phyloP scores from a whole-genome alignment of 306 rosid genomes.

The Myrica gale region DNA sequence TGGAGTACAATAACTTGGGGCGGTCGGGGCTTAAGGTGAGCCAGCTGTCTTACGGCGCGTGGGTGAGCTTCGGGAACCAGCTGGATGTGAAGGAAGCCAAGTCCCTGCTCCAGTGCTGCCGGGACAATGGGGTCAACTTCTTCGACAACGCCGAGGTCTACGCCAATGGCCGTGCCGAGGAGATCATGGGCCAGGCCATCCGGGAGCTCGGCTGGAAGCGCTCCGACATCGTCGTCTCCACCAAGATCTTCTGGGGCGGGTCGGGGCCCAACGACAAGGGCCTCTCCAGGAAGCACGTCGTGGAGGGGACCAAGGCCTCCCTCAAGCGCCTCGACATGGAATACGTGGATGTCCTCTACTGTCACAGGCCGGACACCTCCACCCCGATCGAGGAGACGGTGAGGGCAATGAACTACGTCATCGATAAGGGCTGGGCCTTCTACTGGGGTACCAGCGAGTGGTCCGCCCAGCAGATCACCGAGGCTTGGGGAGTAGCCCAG shows the following conservation, averaged over 20 bases:
- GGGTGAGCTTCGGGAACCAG: conserved; percentile 98
- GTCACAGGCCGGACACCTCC: conserved; percentile 74
- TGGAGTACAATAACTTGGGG: conserved; percentile 93
- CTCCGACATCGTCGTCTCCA: conserved; percentile 86
- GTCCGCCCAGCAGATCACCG: conserved; percentile 97
- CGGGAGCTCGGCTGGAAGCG: conserved; percentile 92
- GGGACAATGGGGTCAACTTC: conserved; percentile 93
- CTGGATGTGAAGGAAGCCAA: conserved; percentile 96
- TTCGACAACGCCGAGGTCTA: conserved; percentile 99
- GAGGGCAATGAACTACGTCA: conserved; percentile 79
- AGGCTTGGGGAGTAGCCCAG: conserved; percentile 83
- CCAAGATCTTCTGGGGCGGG: conserved; percentile 99
- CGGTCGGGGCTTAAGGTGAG: conserved; percentile 86
- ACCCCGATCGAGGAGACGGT: conserved; percentile 97
- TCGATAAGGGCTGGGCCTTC: conserved; percentile 88
- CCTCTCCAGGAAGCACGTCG: conserved; percentile 75
- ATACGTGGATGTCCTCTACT: conserved; percentile 74
- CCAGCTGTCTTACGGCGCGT: conserved; percentile 88
- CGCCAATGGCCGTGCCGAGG: conserved; percentile 95
- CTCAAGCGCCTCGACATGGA: conserved; percentile 84
- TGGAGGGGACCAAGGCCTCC: conserved; percentile 86
- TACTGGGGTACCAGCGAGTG: conserved; percentile 99
- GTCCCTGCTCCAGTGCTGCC: conserved; percentile 84
- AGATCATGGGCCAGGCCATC: conserved; percentile 97
- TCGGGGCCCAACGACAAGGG: conserved; percentile 96